These are phyloP conservation scores for Colletotrichum orchidophilum DNA, from an alignment of 2,329 filamentous ascomycete genomes.

Conservation along the genomic window DNA sequence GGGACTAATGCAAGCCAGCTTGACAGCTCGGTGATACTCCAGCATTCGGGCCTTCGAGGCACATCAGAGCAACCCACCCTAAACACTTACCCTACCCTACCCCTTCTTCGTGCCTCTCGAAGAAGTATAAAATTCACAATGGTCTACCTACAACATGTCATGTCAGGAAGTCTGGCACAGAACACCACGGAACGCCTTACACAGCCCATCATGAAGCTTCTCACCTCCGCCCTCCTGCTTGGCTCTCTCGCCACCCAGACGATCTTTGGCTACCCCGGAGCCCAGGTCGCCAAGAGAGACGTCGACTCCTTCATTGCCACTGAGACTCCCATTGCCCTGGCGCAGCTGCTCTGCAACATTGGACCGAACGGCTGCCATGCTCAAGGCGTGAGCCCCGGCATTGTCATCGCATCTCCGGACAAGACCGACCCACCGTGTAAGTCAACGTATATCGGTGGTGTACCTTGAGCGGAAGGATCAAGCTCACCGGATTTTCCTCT, in stretches of 20 bases:
- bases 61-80: constrained; percentile 14
- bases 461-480: background rate
- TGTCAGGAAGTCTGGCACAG: constrained; percentile 20
- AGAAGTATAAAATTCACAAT: constrained; percentile 28
- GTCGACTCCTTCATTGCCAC: constrained; percentile 63
- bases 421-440: constrained; percentile 64
- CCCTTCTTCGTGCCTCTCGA: background rate
- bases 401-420: constrained; percentile 67
- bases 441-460: constrained; percentile 30
- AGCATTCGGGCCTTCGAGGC: constrained; percentile 31
- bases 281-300: constrained; percentile 54
- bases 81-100: background rate
- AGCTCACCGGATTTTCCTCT: too few species aligned
- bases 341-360: constrained; percentile 67
- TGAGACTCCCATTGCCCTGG: constrained; percentile 61
- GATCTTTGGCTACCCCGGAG: constrained; percentile 58
- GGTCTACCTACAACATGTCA: constrained; percentile 28
- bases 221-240: constrained; percentile 60
- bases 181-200: constrained; percentile 33
- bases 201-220: constrained; percentile 59
- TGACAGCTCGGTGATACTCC: constrained; percentile 31
- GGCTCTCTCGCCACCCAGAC: constrained; percentile 61
- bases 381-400: constrained; percentile 56
- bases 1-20: constrained; percentile 23
- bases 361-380: constrained; percentile 62